Evolutionary conservation across 208 protist genomes (phyloP), one percentile per base, ranked within the genome.

Genomic region (Trypanosoma cruzi): DNA sequence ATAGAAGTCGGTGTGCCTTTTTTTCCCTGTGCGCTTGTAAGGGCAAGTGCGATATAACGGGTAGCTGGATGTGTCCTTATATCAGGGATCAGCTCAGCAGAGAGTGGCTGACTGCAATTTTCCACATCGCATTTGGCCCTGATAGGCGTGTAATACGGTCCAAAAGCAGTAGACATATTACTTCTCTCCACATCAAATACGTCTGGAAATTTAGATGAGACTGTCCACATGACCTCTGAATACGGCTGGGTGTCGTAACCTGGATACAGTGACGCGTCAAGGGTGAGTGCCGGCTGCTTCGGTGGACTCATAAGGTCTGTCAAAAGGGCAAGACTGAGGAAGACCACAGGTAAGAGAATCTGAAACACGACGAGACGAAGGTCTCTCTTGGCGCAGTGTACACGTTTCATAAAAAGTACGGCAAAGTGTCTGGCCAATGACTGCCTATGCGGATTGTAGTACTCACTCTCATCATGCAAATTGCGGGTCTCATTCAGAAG

Each of bases 301-400:
- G 80, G 80, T 31, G 82, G 80, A 10, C 80, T 81, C 1, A 93
- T 64, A 2, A 89, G 67, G 55, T 80, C 81, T 65, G 94, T 79
- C 18, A 94, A 69, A 62, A 96, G 73, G 64, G 91, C 80, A 70
- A 96, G 32, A 53, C 81, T 54, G 60, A 94, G 71, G 46, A 94
- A 93, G 16, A 83, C 64, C 22, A 94, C 68, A 16, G 91, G 91
- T 29, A 96, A 59, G 28, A 93, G 53, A 32, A 96, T 75, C 73
- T 94, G 87, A 66, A 92, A 93, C 34, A 89, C 28, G 31, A 94
- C 58, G 50, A 91, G 76, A 67, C 77, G 79, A 28, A 81, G 42
- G 61, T 96, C 91, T 42, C 88, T 81, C 66, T 86, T 88, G 11
- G 85, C 88, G 53, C 79, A 94, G 73, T 94, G 75, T 31, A 82